Conservation (phyloP, 2,329 filamentous ascomycete genomes). For the Apiospora malaysiana region DNA sequence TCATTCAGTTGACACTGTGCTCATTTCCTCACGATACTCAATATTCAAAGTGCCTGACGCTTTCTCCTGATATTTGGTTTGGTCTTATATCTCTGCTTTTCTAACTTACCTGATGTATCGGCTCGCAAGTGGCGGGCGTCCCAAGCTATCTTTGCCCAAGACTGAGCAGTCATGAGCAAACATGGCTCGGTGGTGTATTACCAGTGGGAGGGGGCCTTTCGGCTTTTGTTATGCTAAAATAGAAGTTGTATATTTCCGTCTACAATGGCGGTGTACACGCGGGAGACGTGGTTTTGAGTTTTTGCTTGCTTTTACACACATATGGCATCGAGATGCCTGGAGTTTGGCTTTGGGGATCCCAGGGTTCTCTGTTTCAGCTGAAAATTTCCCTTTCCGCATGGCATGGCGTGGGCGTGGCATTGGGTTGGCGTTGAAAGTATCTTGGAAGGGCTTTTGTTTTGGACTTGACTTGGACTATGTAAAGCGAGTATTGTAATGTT, state of each 20-base stretch:
- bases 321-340: neutral
- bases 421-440: conserved; percentile 1
- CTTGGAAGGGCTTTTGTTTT: neutral
- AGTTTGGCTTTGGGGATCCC: neutral
- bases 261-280: neutral
- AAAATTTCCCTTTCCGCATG: conserved; percentile 8
- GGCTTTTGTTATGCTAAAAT: conserved; percentile 10
- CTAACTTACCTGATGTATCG: neutral
- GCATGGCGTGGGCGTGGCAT: conserved; percentile 11
- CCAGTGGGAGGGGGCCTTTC: conserved; percentile 2
- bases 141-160: neutral
- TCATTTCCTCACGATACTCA: neutral
- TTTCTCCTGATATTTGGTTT: neutral
- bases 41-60: neutral
- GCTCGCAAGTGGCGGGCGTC: neutral
- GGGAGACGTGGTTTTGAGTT: neutral
- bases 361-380: neutral
- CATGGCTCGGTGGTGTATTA: conserved; percentile 2
- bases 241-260: conserved; percentile 13
- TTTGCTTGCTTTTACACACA: neutral
- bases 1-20: neutral
- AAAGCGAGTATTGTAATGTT: conserved; percentile 22
- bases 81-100: neutral
- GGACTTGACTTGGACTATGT: conserved; percentile 17
- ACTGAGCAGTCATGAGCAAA: neutral